Conservation (phyloP, 495 filamentous ascomycete genomes). For the Jackrogersella multiformis region DNA sequence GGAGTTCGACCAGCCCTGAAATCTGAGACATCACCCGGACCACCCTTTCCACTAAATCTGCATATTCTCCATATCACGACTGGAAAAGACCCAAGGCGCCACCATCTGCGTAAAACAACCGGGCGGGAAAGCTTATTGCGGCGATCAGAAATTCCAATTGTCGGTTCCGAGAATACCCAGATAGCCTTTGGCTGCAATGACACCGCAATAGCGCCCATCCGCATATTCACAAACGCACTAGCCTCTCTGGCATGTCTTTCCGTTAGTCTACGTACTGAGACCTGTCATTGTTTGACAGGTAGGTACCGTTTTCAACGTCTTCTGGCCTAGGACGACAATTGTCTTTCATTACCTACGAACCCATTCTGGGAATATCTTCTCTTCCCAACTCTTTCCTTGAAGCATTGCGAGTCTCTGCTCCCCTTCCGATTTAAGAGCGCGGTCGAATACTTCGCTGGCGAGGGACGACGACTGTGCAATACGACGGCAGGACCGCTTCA, state of each 20-base stretch:
- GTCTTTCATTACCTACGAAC: constrained; percentile 32
- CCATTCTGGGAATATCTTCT: constrained; percentile 22
- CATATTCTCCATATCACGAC: not conserved
- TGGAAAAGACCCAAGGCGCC: not conserved
- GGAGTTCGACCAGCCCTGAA: constrained; percentile 19
- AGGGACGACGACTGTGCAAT: constrained; percentile 60
- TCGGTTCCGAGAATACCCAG: constrained; percentile 1
- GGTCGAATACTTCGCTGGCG: constrained; percentile 66
- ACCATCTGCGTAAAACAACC: constrained; percentile 6
- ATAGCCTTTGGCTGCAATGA: constrained; percentile 29
- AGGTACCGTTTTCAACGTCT: constrained; percentile 24
- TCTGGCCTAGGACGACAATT: constrained; percentile 25
- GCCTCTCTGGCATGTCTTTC: constrained; percentile 35
- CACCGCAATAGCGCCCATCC: constrained; percentile 30
- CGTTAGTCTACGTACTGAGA: constrained; percentile 29
- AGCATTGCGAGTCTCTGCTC: constrained; percentile 23
- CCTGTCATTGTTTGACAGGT: constrained; percentile 28
- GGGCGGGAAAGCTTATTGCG: constrained; percentile 22
- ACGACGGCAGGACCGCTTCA: constrained; percentile 53
- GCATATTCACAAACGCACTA: constrained; percentile 22
- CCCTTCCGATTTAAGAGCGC: constrained; percentile 42
- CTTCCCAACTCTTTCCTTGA: constrained; percentile 19
- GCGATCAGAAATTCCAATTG: constrained; percentile 6
- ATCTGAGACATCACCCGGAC: constrained; percentile 28
- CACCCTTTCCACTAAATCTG: not conserved